Evolutionary conservation across 2,329 filamentous ascomycete species (phyloP).

Genomic region (Penicillium occitanis): DNA sequence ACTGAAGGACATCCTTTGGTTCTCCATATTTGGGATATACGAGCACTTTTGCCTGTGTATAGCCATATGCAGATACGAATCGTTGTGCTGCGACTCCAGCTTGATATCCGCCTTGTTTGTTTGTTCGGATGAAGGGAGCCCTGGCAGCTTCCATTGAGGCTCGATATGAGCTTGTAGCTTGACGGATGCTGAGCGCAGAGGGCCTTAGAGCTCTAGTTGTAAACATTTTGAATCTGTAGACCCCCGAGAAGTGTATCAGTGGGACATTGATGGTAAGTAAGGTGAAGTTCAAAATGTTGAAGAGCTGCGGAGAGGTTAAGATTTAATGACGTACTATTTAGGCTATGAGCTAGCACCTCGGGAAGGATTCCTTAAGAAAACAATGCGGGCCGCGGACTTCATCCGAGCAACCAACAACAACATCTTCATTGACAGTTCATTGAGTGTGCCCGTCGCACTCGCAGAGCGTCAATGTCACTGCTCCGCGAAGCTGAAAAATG

Average conservation of each 20-base stretch:
- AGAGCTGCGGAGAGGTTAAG: not conserved
- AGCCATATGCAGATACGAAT: conserved; percentile 49
- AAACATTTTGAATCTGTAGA: conserved; percentile 12
- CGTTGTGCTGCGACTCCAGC: conserved; percentile 30
- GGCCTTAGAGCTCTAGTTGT: not conserved
- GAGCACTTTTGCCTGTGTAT: conserved; percentile 51
- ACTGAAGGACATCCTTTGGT: conserved; percentile 50
- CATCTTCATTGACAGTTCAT: not conserved
- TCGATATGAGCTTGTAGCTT: conserved; percentile 8
- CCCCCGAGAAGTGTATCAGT: not conserved
- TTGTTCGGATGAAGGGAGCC: conserved; percentile 21
- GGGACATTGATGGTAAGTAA: too few species aligned
- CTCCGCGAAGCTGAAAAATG: conserved; percentile 47
- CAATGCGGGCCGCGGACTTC: conserved; percentile 8
- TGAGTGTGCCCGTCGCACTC: conserved; percentile 12
- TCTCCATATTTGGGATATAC: conserved; percentile 51
- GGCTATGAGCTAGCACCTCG: not conserved
- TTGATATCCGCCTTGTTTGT: conserved; percentile 20
- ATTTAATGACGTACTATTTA: conserved; percentile 15
- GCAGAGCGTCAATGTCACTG: conserved; percentile 42
- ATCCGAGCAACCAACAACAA: not conserved
- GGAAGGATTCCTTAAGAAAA: not conserved
- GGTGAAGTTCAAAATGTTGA: not conserved
- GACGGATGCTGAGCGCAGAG: not conserved
- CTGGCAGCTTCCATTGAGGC: conserved; percentile 22